phyloP scores from a whole-genome alignment of 2,329 filamentous ascomycete species.

The Cercospora citrullina region DNA sequence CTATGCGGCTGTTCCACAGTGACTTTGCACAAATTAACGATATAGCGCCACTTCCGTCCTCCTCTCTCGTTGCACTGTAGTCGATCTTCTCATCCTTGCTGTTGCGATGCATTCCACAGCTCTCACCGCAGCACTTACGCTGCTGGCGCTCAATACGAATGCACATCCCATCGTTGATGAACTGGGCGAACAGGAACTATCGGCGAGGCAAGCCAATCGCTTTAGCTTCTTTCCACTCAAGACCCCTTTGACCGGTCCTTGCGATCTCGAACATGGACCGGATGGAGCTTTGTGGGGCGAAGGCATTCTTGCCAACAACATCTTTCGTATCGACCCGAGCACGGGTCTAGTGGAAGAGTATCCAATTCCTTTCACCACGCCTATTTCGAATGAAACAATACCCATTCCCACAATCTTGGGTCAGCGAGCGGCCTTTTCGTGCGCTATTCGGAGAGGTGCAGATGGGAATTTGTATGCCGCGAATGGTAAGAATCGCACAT shows the following conservation, averaged over 20 bases:
- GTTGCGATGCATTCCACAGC: neutral
- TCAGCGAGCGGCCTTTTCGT: constrained; percentile 24
- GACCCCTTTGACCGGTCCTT: constrained; percentile 23
- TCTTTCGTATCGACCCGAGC: constrained; percentile 25
- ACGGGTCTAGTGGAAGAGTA: constrained; percentile 25
- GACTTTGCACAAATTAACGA: neutral
- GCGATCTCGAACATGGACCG: constrained; percentile 25
- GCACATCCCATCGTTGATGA: neutral
- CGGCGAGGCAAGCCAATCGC: constrained; percentile 9
- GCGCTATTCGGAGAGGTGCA: constrained; percentile 16
- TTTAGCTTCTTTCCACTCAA: constrained; percentile 25
- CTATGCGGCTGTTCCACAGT: neutral
- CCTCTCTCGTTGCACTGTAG: neutral
- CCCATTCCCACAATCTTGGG: constrained; percentile 9
- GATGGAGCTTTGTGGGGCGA: constrained; percentile 29
- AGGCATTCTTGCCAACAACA: constrained; percentile 25
- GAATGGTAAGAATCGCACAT: neutral
- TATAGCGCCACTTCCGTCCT: neutral
- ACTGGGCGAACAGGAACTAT: neutral
- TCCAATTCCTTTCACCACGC: constrained; percentile 27
- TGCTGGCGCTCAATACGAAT: neutral
- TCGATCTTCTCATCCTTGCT: neutral
- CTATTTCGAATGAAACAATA: constrained; percentile 19
- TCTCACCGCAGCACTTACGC: neutral
- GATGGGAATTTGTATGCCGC: constrained; percentile 30